A percentile compares a stretch with the other conserved stretches of the same genome.
Conservation (phyloP, 2,329 filamentous ascomycete genomes). For the Pseudocercospora vitis region DNA sequence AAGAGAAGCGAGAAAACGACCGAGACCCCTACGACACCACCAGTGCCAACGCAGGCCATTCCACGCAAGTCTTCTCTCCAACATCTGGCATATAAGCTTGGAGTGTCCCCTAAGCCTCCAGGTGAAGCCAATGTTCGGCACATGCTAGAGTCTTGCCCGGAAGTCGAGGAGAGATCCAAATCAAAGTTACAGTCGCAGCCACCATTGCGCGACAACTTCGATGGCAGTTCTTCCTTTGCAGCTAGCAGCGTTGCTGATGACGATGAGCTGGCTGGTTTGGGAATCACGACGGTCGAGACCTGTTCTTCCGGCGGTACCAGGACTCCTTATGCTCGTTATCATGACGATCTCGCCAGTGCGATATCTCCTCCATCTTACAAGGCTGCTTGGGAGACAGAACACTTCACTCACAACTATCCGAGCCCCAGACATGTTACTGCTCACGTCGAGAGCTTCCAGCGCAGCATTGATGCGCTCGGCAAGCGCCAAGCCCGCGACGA, state of each 20-base stretch:
- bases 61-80: conserved; percentile 3
- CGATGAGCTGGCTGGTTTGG: conserved; percentile 2
- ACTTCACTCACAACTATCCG: background rate
- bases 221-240: conserved; percentile 3
- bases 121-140: background rate
- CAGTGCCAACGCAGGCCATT: background rate
- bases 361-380: background rate
- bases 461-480: background rate
- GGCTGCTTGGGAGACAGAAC: background rate
- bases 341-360: background rate
- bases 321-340: background rate
- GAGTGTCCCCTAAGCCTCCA: background rate
- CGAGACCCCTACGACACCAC: background rate
- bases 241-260: background rate
- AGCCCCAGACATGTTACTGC: background rate
- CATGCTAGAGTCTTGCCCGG: background rate
- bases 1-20: background rate
- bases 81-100: background rate
- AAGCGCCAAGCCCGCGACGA: background rate
- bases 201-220: background rate
- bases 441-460: background rate
- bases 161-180: background rate
- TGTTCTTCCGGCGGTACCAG: background rate
- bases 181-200: background rate
- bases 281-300: background rate